Evolutionary conservation across 345 rosid genomes (phyloP), one percentile per base, ranked within the genome.

Genomic region (Arabis alpina): DNA sequence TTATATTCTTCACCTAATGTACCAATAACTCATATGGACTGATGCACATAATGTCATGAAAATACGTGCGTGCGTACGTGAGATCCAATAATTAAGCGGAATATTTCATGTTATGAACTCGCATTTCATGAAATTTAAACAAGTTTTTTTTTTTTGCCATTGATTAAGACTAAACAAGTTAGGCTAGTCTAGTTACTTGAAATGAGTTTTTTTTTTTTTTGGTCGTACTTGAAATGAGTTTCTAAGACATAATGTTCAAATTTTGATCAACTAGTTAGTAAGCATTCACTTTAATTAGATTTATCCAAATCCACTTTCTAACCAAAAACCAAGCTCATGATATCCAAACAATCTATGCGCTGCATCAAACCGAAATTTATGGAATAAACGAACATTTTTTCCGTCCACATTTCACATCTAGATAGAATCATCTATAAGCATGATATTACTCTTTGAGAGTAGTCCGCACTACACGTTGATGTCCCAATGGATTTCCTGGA

Each of bases 361-460:
- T 39, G 43, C 40, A 14, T 5, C 45, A 54, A 63, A 55, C 57
- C 27, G 19, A 64, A 25, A 44, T 45, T 54, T 19, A 44, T 5
- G 5, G 25, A 64, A 39, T 41, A 23, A 52, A 54, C 16, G 9
- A 58, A 15, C 40, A 40, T 4, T 3, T 50, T 3, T 11, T 16
- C 19, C 10, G 19, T 48, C 4, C 2, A 16, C 27, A 57, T 25
- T 23, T 54, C 30, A 27, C 3, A 52, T 28, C 56, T 63, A 63
- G 54, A 45, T 8, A 58, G 23, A 50, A 12, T 15, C 10, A 41
- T 3, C 15, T n/a, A 39, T 13, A 61, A 72, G 42, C 53, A 48
- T 49, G 10, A 19, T 3, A 66, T 73, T 13, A 60, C 40, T 74
- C 73, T 52, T 25, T 66, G 54, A 74, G 77, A 52, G 55, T 61